Conservation (phyloP, 1,139 yeast species). For the Entelexis sorbosivorans region DNA sequence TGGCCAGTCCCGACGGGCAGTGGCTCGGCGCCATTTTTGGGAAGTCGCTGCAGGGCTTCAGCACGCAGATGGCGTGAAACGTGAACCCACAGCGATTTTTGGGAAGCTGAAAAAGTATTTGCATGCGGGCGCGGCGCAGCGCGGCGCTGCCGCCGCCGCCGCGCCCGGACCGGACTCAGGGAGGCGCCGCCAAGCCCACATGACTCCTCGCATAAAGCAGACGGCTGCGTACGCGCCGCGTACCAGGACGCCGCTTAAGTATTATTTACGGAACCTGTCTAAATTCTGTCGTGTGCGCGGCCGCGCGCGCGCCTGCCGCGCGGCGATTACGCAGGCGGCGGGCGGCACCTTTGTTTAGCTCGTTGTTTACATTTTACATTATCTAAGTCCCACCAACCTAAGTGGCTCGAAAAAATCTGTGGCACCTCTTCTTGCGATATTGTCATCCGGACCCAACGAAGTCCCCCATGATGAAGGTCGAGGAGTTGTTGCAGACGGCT, state of each 20-base stretch:
- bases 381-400: slow-evolving; percentile 10
- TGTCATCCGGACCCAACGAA: background rate
- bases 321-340: background rate
- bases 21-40: slow-evolving; percentile 21
- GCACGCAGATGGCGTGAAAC: slow-evolving; percentile 3
- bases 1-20: slow-evolving; percentile 19
- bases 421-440: slow-evolving; percentile 2
- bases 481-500: slow-evolving; percentile 67
- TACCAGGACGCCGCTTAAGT: background rate
- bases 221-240: background rate
- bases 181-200: too few species aligned
- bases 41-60: slow-evolving; percentile 16
- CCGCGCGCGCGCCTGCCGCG: background rate
- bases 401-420: slow-evolving; percentile 6
- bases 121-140: too few species aligned
- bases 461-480: slow-evolving; percentile 47
- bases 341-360: slow-evolving; percentile 8
- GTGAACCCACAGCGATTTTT: too few species aligned
- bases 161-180: too few species aligned
- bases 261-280: background rate
- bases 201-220: background rate
- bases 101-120: background rate
- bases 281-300: background rate
- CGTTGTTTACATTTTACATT: slow-evolving; percentile 15
- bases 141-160: too few species aligned